phyloP scores from a whole-genome alignment of 352 stramenopile species.

The Peronosclerospora sorghi region DNA sequence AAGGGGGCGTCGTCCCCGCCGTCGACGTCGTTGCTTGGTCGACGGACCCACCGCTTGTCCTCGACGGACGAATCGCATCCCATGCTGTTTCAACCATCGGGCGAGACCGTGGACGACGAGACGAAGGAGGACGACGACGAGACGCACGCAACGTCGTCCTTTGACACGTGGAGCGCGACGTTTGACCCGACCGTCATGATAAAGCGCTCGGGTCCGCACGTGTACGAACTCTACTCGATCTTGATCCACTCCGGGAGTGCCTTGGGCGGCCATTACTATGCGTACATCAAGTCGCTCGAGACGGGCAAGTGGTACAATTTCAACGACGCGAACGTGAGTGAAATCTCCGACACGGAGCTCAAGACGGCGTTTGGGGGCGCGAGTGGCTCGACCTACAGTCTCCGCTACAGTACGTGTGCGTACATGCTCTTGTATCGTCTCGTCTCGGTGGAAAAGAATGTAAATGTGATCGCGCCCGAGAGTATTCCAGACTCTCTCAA shows the following conservation, averaged over 20 bases:
- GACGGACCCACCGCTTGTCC: constrained; percentile 36
- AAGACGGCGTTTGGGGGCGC: constrained; percentile 64
- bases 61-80: constrained; percentile 67
- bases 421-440: constrained; percentile 89
- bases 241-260: constrained; percentile 89
- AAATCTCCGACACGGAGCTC: constrained; percentile 64
- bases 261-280: constrained; percentile 88
- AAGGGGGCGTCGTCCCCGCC: constrained; percentile 16
- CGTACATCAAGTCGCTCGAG: constrained; percentile 87
- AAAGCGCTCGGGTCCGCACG: constrained; percentile 45
- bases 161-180: constrained; percentile 59
- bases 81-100: constrained; percentile 21
- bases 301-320: constrained; percentile 82
- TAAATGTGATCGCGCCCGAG: constrained; percentile 44
- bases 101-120: constrained; percentile 4
- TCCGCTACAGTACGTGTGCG: constrained; percentile 69
- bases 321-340: constrained; percentile 75
- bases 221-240: constrained; percentile 89
- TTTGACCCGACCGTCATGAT: constrained; percentile 64
- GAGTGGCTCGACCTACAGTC: constrained; percentile 41
- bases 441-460: constrained; percentile 52
- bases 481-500: constrained; percentile 60
- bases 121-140: constrained; percentile 8
- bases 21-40: constrained; percentile 2
- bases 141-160: constrained; percentile 4